Percentiles rank a stretch among this genome's conserved stretches.
These are phyloP conservation scores for Penicillium diatomitis DNA, from an alignment of 495 filamentous ascomycete genomes.

Conservation along the genomic window DNA sequence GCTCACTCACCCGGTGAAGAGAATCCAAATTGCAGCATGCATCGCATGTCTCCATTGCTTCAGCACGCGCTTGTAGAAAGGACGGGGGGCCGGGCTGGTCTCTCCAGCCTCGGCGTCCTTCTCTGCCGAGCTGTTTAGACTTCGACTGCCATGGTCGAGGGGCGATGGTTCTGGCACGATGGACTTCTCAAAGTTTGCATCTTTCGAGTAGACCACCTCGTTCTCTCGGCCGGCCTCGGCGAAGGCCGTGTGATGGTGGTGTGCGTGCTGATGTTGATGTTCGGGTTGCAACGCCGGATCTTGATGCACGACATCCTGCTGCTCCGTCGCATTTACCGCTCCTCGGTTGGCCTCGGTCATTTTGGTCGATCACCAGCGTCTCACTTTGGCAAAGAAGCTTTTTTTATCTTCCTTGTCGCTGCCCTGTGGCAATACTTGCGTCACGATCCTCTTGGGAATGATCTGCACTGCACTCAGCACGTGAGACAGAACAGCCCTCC, in stretches of 20 bases:
- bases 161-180: constrained; percentile 32
- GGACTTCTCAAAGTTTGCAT: constrained; percentile 33
- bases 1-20: constrained; percentile 52
- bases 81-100: constrained; percentile 10
- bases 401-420: too few species aligned
- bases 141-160: constrained; percentile 33
- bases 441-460: too few species aligned
- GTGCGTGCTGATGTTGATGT: constrained; percentile 40
- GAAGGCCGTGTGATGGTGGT: constrained; percentile 40
- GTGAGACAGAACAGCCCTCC: too few species aligned
- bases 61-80: constrained; percentile 17
- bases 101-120: constrained; percentile 23
- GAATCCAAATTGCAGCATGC: constrained; percentile 42
- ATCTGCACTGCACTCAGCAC: too few species aligned
- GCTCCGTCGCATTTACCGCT: neutral
- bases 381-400: too few species aligned
- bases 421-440: too few species aligned
- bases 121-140: constrained; percentile 18
- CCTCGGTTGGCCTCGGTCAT: neutral
- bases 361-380: neutral
- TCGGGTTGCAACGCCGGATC: constrained; percentile 14
- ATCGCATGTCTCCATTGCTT: constrained; percentile 31
- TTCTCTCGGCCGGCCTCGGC: constrained; percentile 38
- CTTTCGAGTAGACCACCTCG: constrained; percentile 40
- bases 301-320: neutral